A percentile compares a stretch with the other conserved stretches of the same genome.
These are phyloP conservation scores for Geotrichum cucujoidarum DNA, from an alignment of 1,139 yeast genomes.

Conservation along the genomic window DNA sequence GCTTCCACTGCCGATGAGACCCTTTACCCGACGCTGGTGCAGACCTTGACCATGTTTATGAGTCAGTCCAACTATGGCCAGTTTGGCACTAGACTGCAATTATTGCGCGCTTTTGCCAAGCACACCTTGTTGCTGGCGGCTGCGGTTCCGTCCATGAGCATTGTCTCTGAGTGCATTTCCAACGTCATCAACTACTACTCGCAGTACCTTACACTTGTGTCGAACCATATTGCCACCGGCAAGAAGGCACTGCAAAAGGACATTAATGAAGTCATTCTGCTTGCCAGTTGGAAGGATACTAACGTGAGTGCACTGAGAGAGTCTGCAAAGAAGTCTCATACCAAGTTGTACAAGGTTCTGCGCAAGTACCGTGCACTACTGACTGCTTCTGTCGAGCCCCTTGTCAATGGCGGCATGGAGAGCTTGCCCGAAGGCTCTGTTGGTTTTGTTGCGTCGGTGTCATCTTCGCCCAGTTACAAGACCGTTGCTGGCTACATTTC, in stretches of 20 bases:
- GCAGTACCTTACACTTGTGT: constrained; percentile 54
- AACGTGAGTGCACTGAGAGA: constrained; percentile 90
- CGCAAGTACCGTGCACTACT: constrained; percentile 72
- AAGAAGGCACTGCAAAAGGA: constrained; percentile 67
- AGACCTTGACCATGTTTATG: constrained; percentile 71
- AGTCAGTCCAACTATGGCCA: constrained; percentile 77
- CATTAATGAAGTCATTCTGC: constrained; percentile 71
- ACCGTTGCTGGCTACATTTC: constrained; percentile 18
- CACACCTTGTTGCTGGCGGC: constrained; percentile 38
- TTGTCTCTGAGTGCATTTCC: constrained; percentile 44
- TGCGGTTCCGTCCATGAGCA: constrained; percentile 22
- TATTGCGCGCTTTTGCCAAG: constrained; percentile 57
- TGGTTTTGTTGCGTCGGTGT: constrained; percentile 20
- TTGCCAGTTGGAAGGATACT: constrained; percentile 97
- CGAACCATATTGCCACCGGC: constrained; percentile 43
- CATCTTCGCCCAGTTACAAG: constrained; percentile 18
- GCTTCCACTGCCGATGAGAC: constrained; percentile 29
- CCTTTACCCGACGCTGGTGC: constrained; percentile 44
- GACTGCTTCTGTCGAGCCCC: constrained; percentile 47
- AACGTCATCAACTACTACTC: constrained; percentile 63
- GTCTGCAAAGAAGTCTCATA: constrained; percentile 86
- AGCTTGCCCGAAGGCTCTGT: constrained; percentile 17
- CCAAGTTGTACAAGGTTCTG: constrained; percentile 73
- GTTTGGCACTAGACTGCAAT: constrained; percentile 50
- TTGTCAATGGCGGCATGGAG: constrained; percentile 38